Evolutionary conservation across 169 alveolate species (phyloP).

Genomic region (Plasmodium gonderi): DNA sequence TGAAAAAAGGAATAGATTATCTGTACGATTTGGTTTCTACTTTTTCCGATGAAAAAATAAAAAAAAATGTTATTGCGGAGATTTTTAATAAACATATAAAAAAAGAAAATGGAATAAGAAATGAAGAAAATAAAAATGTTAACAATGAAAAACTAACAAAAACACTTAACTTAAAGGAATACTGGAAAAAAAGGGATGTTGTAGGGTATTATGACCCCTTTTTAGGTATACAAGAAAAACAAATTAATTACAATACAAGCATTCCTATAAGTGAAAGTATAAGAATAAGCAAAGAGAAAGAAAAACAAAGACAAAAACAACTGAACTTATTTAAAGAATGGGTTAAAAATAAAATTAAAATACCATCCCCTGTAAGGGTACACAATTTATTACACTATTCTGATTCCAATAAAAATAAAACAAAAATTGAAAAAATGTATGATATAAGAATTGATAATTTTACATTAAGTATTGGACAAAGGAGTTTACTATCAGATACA

Average conservation of each 20-base stretch:
- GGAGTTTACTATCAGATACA: slow-evolving; percentile 94
- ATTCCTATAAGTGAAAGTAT: slow-evolving; percentile 78
- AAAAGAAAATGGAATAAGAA: slow-evolving; percentile 1
- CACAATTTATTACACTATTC: slow-evolving; percentile 77
- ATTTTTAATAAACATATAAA: slow-evolving; percentile 54
- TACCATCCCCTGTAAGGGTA: slow-evolving; percentile 86
- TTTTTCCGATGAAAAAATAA: slow-evolving; percentile 63
- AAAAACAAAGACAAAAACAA: slow-evolving; percentile 83
- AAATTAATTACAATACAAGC: slow-evolving; percentile 78
- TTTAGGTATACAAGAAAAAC: slow-evolving; percentile 79
- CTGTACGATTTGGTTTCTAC: slow-evolving; percentile 37
- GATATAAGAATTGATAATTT: slow-evolving; percentile 89
- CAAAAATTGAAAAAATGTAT: slow-evolving; percentile 80
- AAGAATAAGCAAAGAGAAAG: slow-evolving; percentile 78
- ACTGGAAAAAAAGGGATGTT: slow-evolving; percentile 59
- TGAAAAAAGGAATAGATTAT: slow-evolving; percentile 57
- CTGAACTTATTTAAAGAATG: slow-evolving; percentile 84
- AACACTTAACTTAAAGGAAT: slow-evolving; percentile 39
- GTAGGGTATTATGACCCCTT: slow-evolving; percentile 74
- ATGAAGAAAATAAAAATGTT: slow-evolving; percentile 5
- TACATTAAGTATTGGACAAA: slow-evolving; percentile 94
- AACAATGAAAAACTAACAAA: slow-evolving; percentile 25
- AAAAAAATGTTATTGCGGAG: slow-evolving; percentile 16
- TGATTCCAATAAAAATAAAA: slow-evolving; percentile 54
- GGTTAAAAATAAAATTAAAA: slow-evolving; percentile 87